Base-by-base conservation (phyloP, 768 basidiomycete genomes). In the Xerocomellus chrysenteron region DNA sequence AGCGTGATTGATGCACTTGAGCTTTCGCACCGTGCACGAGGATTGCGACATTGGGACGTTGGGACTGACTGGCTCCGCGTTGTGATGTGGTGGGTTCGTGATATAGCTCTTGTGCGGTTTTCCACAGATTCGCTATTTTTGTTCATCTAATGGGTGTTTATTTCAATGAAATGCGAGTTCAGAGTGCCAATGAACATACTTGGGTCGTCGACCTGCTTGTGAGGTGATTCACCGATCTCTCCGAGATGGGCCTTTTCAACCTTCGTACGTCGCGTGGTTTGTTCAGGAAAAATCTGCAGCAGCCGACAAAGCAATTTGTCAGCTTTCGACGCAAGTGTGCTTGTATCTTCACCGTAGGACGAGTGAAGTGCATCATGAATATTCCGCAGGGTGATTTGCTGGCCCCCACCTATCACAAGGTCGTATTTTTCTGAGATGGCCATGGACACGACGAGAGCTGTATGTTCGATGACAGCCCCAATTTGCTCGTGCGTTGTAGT, bases 401-500 rank as follows among this genome's bases (percentile, higher is more conserved):
- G 54, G 28, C 48, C 40, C 4, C 52, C 57, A 43, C 57, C 42
- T 2, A 39, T 54, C 16, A 28, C 59, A 12, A 62, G 14, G n/a
- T 45, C 48, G 16, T 43, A 47, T 3, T 44, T 47, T n/a, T 35
- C 2, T 10, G 59, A 61, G 16, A 61, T 50, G 36, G 44, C 24
- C 16, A 61, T 50, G n/a, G 54, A 56, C 11, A 30, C n/a, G 26
- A 56, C 4, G 36, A 50, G 36, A 10, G 36, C 41, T 2, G 42
- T 7, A 9, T 61, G 50, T 8, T 56, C 40, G 21, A 61, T 12
- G 40, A 60, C 4, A 9, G 59, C 21, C 32, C 60, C 60, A 0
- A 61, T 30, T 50, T 53, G 52, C n/a, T 37, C 0, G 36, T 32
- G 60, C 12, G 55, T 62, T 2, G 19, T 50, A 1, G 28, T 33